Base-by-base conservation (phyloP, 2,329 filamentous ascomycete species). In the Endocalyx cinctus region DNA sequence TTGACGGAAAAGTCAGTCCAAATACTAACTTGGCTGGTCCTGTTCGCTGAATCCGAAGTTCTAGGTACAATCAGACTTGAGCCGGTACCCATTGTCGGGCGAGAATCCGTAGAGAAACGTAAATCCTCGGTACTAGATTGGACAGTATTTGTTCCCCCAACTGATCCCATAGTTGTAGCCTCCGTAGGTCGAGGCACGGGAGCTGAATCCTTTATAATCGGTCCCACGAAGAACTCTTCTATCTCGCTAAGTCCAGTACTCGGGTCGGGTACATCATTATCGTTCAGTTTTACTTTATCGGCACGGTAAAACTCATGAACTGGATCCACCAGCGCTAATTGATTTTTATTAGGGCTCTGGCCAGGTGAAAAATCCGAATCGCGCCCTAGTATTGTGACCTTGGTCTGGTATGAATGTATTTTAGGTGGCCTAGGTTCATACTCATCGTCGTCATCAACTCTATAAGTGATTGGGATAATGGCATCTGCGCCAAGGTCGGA, bases 1-100 rank as follows among this genome's bases (percentile, higher is more conserved):
- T 73, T 72, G 8, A 78, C 59, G 1, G 74, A 76, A 39, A 73
- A 70, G 47, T 79, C 74, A 17, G 75, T 79, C 75, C 75, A 79
- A n/a, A 66, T 61, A 2, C 74, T 77, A 34, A 71, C 67, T 30
- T 75, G 70, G 41, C 74, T 79, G 14, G 59, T 55, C 23, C 74
- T 64, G 38, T 76, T 62, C 38, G 59, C 55, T 26, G 65, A 55
- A 32, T 63, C 50, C 31, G 64, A 48, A 44, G 64, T 52, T 31
- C 63, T 55, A 10, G 73, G 74, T 11, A 76, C 63, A 32, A 59
- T 57, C 7, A 77, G 58, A 35, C 62, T 70, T 34, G 63, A 63
- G 11, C 66, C 59, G 14, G 63, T 62, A 28, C 64, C 63, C 5
- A 59, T 42, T 10, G 52, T 50, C 30, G 43, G 51, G 31, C 47